Evolutionary conservation across 129 eudicot species (phyloP), one percentile per base, ranked within the genome.

Genomic region (Tanacetum coccineum): DNA sequence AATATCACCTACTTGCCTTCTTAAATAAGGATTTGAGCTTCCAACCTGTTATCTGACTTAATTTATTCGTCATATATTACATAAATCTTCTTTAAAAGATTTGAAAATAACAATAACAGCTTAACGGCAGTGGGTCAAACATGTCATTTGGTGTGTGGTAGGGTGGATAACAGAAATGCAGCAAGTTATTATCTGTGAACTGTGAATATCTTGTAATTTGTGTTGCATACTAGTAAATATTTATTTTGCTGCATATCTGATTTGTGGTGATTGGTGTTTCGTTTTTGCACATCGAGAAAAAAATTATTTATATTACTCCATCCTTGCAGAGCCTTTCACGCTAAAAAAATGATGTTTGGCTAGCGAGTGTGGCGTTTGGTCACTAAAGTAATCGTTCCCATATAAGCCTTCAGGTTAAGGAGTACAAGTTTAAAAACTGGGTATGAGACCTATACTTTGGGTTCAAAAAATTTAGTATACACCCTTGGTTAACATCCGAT

Each of bases 1-100:
- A 55, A 74, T 80, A 80, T 74, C 13, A 18, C 67, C 58, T 51
- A 59, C 67, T 61, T 75, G 64, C 80, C 54, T 68, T 53, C 15
- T 26, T 36, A 36, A 78, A 78, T 72, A 72, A 72, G 78, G 62
- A 78, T 20, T 52, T 66, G 54, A 58, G 59, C 40, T 70, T 60
- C 25, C 51, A 66, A 51, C 39, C 39, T 44, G n/a, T 72, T 64
- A 15, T 46, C 36, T 74, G 51, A 49, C 61, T 32, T 42, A 1
- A 70, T 70, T 59, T 55, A 11, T 64, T 67, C 12, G 50, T 36
- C 36, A 22, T 62, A 40, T 13, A 36, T 67, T 48, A 50, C 25
- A 9, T 14, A 36, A 50, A 12, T 10, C 42, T 32, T 32, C 7
- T 36, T 36, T 36, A 20, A 21, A 48, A 30, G n/a, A n/a, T 22